Evolutionary conservation across 2,329 filamentous ascomycete species (phyloP).

Genomic region (Clarireedia homoeocarpa): DNA sequence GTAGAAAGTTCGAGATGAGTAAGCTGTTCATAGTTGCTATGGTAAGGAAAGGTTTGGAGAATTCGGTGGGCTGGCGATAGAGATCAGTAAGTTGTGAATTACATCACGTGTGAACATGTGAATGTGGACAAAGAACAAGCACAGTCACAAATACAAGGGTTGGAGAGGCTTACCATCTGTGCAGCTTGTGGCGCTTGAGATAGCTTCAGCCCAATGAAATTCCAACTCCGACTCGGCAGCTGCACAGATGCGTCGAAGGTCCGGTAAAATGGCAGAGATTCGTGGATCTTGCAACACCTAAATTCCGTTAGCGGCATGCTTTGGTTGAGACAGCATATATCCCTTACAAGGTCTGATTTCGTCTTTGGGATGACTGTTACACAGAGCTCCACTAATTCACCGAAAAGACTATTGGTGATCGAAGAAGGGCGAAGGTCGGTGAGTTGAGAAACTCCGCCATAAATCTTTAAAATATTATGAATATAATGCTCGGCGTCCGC

Average conservation of each 20-base stretch:
- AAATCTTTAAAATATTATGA: conserved; percentile 2
- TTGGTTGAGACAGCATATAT: neutral
- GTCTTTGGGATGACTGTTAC: conserved; percentile 12
- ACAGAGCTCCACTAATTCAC: conserved; percentile 32
- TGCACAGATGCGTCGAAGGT: conserved; percentile 36
- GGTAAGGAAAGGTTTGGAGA: conserved; percentile 38
- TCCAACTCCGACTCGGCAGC: conserved; percentile 39
- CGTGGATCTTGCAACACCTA: conserved; percentile 31
- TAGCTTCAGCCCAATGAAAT: conserved; percentile 34
- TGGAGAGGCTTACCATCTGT: conserved; percentile 13
- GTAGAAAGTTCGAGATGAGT: conserved; percentile 38
- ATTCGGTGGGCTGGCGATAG: conserved; percentile 20
- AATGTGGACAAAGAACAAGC: neutral
- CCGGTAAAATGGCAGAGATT: conserved; percentile 30
- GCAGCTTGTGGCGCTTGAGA: conserved; percentile 18
- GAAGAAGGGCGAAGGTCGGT: conserved; percentile 27
- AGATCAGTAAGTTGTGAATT: conserved; percentile 10
- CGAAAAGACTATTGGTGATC: conserved; percentile 31
- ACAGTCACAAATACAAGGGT: neutral
- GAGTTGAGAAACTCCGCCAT: conserved; percentile 5
- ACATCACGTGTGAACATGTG: neutral
- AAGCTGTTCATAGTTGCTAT: conserved; percentile 41
- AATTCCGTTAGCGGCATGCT: neutral
- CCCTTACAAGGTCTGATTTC: neutral
- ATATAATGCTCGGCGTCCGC: conserved; percentile 4